Conservation (phyloP, 2,329 filamentous ascomycete species). For the Fusarium sp. region DNA sequence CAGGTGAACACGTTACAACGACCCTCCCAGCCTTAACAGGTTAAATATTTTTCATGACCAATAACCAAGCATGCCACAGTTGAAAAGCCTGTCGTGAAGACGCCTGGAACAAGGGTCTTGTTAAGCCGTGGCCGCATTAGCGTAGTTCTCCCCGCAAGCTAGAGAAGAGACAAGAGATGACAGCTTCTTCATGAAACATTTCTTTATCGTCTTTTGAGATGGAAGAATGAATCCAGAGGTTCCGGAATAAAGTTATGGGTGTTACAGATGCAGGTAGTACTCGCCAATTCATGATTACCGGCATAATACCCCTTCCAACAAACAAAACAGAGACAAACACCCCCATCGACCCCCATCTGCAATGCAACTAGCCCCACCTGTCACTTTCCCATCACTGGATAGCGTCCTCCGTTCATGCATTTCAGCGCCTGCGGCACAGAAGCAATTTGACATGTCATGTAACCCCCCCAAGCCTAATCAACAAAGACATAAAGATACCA, state of each 20-base stretch:
- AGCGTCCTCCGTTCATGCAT: not conserved
- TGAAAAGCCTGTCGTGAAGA: not conserved
- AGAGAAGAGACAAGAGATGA: not conserved
- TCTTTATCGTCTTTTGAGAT: rapidly evolving
- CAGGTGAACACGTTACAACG: not conserved
- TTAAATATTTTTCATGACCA: not conserved
- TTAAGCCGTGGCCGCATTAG: slow-evolving; percentile 10
- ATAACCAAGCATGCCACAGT: not conserved
- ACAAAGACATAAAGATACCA: not conserved
- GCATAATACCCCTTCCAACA: not conserved
- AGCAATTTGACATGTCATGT: not conserved
- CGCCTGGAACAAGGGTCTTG: not conserved
- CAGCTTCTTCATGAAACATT: not conserved
- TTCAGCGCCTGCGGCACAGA: not conserved
- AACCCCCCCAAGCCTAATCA: not conserved
- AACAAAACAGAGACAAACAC: not conserved
- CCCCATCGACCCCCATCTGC: not conserved
- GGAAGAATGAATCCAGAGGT: rapidly evolving
- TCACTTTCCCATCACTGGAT: not conserved
- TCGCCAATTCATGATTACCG: rapidly evolving
- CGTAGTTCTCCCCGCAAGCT: slow-evolving; percentile 12
- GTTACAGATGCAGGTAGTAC: not conserved
- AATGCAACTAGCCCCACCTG: not conserved
- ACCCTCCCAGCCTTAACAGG: too few relatives aligned
- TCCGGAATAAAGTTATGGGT: rapidly evolving